phyloP scores from a whole-genome alignment of 2,329 filamentous ascomycete species.

The Cladosporium sp. region DNA sequence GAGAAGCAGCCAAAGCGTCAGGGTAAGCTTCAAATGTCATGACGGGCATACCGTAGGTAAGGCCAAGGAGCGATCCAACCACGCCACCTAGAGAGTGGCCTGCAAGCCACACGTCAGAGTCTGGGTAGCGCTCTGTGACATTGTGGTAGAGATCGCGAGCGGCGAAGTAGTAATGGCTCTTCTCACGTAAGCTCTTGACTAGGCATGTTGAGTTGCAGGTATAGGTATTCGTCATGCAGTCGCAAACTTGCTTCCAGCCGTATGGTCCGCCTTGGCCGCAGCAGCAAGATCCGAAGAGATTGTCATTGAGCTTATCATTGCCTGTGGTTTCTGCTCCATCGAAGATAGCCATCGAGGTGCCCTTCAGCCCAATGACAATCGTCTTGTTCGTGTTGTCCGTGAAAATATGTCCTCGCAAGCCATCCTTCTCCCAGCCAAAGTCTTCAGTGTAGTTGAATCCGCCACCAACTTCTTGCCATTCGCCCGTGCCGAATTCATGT shows the following conservation, averaged over 20 bases:
- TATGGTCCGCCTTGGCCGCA: conserved; percentile 87
- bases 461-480: conserved; percentile 75
- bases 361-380: conserved; percentile 80
- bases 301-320: conserved; percentile 94
- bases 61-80: conserved; percentile 74
- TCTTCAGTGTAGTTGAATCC: conserved; percentile 78
- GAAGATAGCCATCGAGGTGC: conserved; percentile 65
- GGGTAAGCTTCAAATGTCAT: conserved; percentile 89
- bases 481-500: conserved; percentile 56
- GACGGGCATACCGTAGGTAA: conserved; percentile 84
- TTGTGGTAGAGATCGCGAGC: conserved; percentile 85
- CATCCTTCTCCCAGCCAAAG: conserved; percentile 88
- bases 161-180: conserved; percentile 86
- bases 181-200: conserved; percentile 64
- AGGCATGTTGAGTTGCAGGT: conserved; percentile 90
- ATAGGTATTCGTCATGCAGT: conserved; percentile 81
- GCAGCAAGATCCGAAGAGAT: conserved; percentile 96
- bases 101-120: conserved; percentile 77
- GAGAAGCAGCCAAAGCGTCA: conserved; percentile 76
- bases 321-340: conserved; percentile 91
- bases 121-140: conserved; percentile 78
- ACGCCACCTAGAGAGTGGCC: conserved; percentile 88
- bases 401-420: conserved; percentile 84
- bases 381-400: conserved; percentile 79
- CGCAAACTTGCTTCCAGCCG: conserved; percentile 85